Base-by-base conservation (phyloP, 805 yeast species). In the Scheffersomyces ergatensis region DNA sequence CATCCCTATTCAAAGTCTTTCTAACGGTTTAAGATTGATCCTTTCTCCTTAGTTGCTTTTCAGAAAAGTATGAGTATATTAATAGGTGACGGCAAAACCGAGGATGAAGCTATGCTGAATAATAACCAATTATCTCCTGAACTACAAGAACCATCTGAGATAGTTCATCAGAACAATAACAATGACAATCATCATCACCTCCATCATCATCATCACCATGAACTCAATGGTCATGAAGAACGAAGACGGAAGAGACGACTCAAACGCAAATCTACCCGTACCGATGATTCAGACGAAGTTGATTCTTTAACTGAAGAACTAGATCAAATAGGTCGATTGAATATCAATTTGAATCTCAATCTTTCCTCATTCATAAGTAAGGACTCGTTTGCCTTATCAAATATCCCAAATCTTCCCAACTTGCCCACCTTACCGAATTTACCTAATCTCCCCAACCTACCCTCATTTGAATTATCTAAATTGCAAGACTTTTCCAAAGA, bases 271-370 rank as follows among this genome's bases (percentile, higher is more conserved):
- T 13, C 24, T 5, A 7, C 33, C 16, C 29, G 13, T 13, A 30
- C 24, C 17, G 40, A 33, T 20, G 32, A 29, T 15, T 29, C 45
- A 5, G 27, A 15, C 11, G 71, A 59, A 19, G 47, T 54, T 32
- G 61, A 70, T 49, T 70, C 76, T 0, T 47, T 78, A 25, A 65
- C 77, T 0, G 64, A 60, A 17, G 77, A 77, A 8, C 56, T 80
- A 37, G 79, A 80, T 39, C 74, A 67, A 44, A 74, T 80, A 14
- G 85, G 85, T 0, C 52, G 65, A 23, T 55, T 67, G 40, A 70
- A 70, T 38, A 49, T 53, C 19, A 54, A 56, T 16, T 43, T 64
- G 5, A 38, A 58, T 33, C 50, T 58, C 7, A 56, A 55, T 31
- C 24, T 29, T n/a, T 24, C 40, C 8, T 29, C 32, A 15, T 29